Evolutionary conservation across 805 yeast genomes (phyloP).

Genomic region (Yamadazyma sp.): DNA sequence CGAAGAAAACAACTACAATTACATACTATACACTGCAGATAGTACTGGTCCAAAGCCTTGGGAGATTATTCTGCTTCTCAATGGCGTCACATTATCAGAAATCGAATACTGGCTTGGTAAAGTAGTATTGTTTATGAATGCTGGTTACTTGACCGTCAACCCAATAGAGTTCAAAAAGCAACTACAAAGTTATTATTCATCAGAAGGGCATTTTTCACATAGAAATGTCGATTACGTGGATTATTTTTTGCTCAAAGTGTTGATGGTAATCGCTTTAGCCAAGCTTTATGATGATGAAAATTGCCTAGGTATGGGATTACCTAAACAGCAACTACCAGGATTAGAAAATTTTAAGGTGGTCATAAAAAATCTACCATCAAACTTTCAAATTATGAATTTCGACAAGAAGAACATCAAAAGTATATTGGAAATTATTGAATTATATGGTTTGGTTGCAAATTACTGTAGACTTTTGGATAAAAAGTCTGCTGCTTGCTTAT

Average conservation of each 20-base stretch:
- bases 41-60: conserved; percentile 1
- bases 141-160: conserved; percentile 27
- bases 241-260: conserved; percentile 21
- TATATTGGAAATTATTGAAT: conserved; percentile 23
- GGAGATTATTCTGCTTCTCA: not conserved
- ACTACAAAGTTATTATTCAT: conserved; percentile 16
- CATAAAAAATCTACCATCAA: conserved; percentile 21
- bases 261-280: conserved; percentile 25
- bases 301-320: conserved; percentile 11
- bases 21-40: conserved; percentile 9
- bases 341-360: conserved; percentile 21
- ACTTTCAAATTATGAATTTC: conserved; percentile 18
- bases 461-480: conserved; percentile 27
- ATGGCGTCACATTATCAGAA: not conserved
- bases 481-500: conserved; percentile 25
- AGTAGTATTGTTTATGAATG: conserved; percentile 21
- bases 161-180: conserved; percentile 18
- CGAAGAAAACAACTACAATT: conserved; percentile 25
- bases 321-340: conserved; percentile 21
- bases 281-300: conserved; percentile 18
- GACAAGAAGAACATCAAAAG: conserved; percentile 13
- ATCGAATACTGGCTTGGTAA: conserved; percentile 14
- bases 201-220: conserved; percentile 10
- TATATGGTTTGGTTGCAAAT: conserved; percentile 23
- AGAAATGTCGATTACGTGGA: conserved; percentile 8